A percentile compares a stretch with the other conserved stretches of the same genome.
Evolutionary conservation across 2,329 filamentous ascomycete genomes (phyloP).

Genomic region (Trichoderma aggressivum): DNA sequence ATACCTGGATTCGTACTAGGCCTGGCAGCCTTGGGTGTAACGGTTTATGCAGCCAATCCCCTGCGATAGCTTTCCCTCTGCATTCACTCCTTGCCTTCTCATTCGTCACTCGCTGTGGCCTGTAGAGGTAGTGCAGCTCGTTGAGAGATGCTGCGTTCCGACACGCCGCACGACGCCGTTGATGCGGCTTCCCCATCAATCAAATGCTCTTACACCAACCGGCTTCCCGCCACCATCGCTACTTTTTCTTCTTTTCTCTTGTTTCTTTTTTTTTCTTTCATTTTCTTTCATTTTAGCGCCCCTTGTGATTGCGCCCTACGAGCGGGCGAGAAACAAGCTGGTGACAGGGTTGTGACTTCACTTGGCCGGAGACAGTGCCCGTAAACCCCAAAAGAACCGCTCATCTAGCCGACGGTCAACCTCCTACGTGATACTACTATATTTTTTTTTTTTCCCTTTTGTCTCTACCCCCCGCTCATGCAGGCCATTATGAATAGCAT

Average conservation of each 20-base stretch:
- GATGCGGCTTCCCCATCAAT: background rate
- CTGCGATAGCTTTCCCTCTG: background rate
- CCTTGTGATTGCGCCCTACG: background rate
- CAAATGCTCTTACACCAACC: background rate
- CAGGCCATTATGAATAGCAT: background rate
- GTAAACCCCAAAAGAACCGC: background rate
- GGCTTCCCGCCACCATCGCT: slow-evolving; percentile 3
- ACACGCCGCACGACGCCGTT: slow-evolving; percentile 5
- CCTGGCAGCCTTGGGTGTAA: background rate
- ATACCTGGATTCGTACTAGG: background rate
- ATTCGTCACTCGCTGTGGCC: background rate
- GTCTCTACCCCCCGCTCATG: background rate
- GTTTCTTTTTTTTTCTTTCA: too few relatives aligned
- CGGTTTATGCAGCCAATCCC: background rate
- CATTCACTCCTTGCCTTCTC: background rate
- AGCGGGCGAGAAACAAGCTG: background rate
- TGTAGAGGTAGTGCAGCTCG: background rate
- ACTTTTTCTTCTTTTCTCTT: background rate
- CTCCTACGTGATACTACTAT: background rate
- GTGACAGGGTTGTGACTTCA: background rate
- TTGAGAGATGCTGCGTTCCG: slow-evolving; percentile 6
- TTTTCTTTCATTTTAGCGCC: background rate
- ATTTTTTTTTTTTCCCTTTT: background rate
- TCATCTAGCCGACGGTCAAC: slow-evolving; percentile 1
- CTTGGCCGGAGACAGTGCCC: background rate